Evolutionary conservation across 2,329 filamentous ascomycete genomes (phyloP).

Genomic region (Aspergillus viridinutans): DNA sequence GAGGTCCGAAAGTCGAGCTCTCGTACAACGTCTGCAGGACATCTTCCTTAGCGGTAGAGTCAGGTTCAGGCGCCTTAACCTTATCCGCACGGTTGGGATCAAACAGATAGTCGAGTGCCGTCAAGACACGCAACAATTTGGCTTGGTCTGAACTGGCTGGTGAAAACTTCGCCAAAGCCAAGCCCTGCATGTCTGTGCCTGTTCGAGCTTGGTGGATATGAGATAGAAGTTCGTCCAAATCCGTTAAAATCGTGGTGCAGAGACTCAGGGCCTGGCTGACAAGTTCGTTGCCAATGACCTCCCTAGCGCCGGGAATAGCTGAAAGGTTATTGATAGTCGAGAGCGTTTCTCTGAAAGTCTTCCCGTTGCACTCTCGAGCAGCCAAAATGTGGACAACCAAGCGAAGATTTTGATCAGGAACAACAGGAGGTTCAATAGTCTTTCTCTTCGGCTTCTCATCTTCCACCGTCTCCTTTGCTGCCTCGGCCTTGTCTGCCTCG

Average conservation of each 20-base stretch:
- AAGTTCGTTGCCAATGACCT: slow-evolving; percentile 87
- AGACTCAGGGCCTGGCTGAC: slow-evolving; percentile 80
- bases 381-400: slow-evolving; percentile 96
- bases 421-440: slow-evolving; percentile 71
- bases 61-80: slow-evolving; percentile 49
- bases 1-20: slow-evolving; percentile 79
- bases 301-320: slow-evolving; percentile 82
- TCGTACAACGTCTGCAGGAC: slow-evolving; percentile 85
- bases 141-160: slow-evolving; percentile 94
- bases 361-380: slow-evolving; percentile 91
- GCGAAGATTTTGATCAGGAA: slow-evolving; percentile 84
- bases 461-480: slow-evolving; percentile 40
- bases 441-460: slow-evolving; percentile 55
- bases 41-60: slow-evolving; percentile 69
- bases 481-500: slow-evolving; percentile 24
- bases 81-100: slow-evolving; percentile 66
- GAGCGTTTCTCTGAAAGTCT: slow-evolving; percentile 95
- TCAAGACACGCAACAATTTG: slow-evolving; percentile 86
- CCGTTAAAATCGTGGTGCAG: slow-evolving; percentile 76
- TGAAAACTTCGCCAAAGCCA: slow-evolving; percentile 92
- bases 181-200: slow-evolving; percentile 90
- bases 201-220: slow-evolving; percentile 83
- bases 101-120: slow-evolving; percentile 92
- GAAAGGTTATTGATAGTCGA: slow-evolving; percentile 99
- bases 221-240: slow-evolving; percentile 77